phyloP scores from a whole-genome alignment of 257 asterid genomes.

The Primulina eburnea region DNA sequence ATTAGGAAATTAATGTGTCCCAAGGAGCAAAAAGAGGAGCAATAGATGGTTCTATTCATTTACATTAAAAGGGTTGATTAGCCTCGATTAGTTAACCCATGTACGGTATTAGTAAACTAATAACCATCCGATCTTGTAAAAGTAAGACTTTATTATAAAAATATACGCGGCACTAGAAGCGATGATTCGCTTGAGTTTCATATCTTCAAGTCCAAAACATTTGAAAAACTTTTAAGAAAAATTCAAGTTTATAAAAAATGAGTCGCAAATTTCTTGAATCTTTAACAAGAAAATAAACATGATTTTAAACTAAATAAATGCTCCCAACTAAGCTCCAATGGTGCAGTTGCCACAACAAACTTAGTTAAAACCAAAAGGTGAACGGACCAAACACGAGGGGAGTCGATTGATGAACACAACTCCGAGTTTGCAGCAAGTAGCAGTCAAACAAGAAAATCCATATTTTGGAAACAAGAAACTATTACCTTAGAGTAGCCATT shows the following conservation, averaged over 20 bases:
- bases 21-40: constrained; percentile 50
- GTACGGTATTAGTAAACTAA: constrained; percentile 26
- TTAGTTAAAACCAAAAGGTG: constrained; percentile 32
- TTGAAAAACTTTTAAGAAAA: no score
- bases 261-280: no score
- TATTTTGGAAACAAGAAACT: constrained; percentile 15
- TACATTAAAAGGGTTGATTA: constrained; percentile 16
- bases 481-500: constrained; percentile 91
- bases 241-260: no score
- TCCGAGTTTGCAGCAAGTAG: constrained; percentile 22
- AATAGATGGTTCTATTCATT: constrained; percentile 59
- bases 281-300: no score
- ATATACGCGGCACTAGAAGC: not conserved
- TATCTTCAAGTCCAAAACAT: no score
- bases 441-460: constrained; percentile 25
- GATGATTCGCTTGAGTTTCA: no score
- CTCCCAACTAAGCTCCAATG: constrained; percentile 34
- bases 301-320: not conserved
- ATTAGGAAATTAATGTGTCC: constrained; percentile 75
- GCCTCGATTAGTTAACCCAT: constrained; percentile 41
- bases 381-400: constrained; percentile 30
- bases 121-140: constrained; percentile 26
- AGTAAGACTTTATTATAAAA: constrained; percentile 27
- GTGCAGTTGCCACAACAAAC: constrained; percentile 56
- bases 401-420: constrained; percentile 39